phyloP scores from a whole-genome alignment of 805 yeast genomes.

The Spathaspora gorwiae region DNA sequence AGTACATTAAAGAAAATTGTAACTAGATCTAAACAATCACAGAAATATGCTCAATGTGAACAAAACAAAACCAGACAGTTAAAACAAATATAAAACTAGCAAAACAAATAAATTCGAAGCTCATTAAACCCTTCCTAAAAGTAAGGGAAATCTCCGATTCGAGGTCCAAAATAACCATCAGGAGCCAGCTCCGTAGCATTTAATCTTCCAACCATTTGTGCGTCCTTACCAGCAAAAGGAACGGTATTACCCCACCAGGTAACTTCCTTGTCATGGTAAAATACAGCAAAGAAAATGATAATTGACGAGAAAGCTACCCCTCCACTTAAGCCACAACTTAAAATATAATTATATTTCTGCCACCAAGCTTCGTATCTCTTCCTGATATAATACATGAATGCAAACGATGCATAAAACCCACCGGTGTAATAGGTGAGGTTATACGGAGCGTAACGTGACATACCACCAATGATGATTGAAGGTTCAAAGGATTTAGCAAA shows the following conservation, averaged over 20 bases:
- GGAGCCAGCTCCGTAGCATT: slow-evolving; percentile 19
- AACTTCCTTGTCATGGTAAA: slow-evolving; percentile 38
- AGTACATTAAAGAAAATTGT: no score
- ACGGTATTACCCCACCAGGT: slow-evolving; percentile 60
- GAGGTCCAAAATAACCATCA: slow-evolving; percentile 33
- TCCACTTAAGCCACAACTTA: slow-evolving; percentile 48
- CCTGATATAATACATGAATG: slow-evolving; percentile 49
- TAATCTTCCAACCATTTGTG: slow-evolving; percentile 11
- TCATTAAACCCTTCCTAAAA: no score
- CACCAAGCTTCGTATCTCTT: slow-evolving; percentile 48
- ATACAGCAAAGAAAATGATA: slow-evolving; percentile 50
- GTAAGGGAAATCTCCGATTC: slow-evolving; percentile 23
- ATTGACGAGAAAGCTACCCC: slow-evolving; percentile 56
- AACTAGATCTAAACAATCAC: no score
- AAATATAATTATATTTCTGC: slow-evolving; percentile 62
- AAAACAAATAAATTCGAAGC: no score
- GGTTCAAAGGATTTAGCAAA: slow-evolving; percentile 41
- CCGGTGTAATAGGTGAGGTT: slow-evolving; percentile 46
- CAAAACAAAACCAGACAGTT: no score
- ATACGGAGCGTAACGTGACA: slow-evolving; percentile 41
- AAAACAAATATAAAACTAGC: no score
- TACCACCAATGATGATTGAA: slow-evolving; percentile 43
- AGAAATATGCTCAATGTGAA: no score
- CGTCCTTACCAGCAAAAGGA: slow-evolving; percentile 24
- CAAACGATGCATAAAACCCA: slow-evolving; percentile 47